A percentile compares a stretch with the other conserved stretches of the same genome.
phyloP scores from a whole-genome alignment of 257 asterid species.

The Penstemon davidsonii region DNA sequence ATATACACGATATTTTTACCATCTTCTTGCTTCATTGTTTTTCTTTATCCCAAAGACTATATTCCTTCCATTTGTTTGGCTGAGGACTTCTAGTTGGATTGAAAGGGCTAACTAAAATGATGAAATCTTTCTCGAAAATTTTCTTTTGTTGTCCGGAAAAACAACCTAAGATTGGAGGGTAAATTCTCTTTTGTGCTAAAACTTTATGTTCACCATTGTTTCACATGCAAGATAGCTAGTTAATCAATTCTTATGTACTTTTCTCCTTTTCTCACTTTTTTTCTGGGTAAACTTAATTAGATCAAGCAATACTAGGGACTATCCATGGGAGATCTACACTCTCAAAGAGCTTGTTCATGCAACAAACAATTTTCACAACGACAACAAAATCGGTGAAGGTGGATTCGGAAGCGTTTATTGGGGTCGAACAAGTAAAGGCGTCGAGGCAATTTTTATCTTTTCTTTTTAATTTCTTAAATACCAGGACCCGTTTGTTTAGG shows the following conservation, averaged over 20 bases:
- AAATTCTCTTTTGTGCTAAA: background rate
- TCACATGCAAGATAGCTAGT: background rate
- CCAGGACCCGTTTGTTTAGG: no score
- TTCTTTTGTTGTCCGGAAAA: slow-evolving; percentile 32
- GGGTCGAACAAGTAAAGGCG: slow-evolving; percentile 77
- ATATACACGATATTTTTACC: slow-evolving; percentile 24
- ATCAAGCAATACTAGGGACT: slow-evolving; percentile 38
- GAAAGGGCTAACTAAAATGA: slow-evolving; percentile 10
- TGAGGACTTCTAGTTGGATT: background rate
- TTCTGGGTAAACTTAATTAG: slow-evolving; percentile 14
- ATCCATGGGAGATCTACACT: slow-evolving; percentile 74
- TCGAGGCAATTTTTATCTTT: slow-evolving; percentile 43
- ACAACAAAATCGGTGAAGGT: slow-evolving; percentile 82
- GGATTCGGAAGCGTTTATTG: slow-evolving; percentile 88
- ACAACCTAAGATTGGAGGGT: slow-evolving; percentile 35
- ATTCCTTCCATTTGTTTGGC: slow-evolving; percentile 19
- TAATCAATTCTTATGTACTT: background rate
- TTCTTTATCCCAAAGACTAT: background rate
- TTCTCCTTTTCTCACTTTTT: background rate
- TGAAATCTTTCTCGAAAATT: slow-evolving; percentile 28
- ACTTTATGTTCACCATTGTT: background rate
- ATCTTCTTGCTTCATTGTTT: slow-evolving; percentile 13
- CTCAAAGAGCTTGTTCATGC: slow-evolving; percentile 69
- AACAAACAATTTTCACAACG: slow-evolving; percentile 68
- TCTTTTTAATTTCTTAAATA: background rate